Conservation (phyloP, 441 rosid species). For the Macaranga tanarius region DNA sequence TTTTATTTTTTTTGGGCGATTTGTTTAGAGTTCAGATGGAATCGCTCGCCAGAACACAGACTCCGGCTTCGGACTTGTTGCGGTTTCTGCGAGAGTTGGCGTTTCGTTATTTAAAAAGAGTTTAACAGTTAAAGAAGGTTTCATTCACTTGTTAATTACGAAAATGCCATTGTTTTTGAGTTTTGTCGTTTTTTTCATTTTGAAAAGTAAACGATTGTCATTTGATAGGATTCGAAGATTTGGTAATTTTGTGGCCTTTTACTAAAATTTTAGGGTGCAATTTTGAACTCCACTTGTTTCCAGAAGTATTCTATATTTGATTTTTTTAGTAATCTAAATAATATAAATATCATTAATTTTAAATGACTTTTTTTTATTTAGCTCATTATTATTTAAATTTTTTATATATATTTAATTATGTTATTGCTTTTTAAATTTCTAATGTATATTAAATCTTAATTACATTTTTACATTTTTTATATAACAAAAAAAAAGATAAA, state of each 20-base stretch:
- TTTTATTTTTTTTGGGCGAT: background rate
- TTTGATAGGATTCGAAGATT: slow-evolving; percentile 1
- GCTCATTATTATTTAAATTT: no score
- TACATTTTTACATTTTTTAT: no score
- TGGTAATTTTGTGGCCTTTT: background rate
- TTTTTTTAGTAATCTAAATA: no score
- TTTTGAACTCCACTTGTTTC: no score
- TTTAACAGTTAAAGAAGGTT: slow-evolving; percentile 17
- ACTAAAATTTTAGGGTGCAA: no score
- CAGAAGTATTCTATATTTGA: no score
- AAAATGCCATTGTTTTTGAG: slow-evolving; percentile 14
- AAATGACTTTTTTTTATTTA: no score
- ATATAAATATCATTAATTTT: no score
- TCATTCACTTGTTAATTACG: slow-evolving; percentile 22
- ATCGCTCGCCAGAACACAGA: slow-evolving; percentile 5
- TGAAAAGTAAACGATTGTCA: slow-evolving; percentile 32
- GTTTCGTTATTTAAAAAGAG: slow-evolving; percentile 24
- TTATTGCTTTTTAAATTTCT: no score
- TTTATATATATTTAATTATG: no score
- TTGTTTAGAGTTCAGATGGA: slow-evolving; percentile 7
- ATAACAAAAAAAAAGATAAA: no score
- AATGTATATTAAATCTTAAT: no score
- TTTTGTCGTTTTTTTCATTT: background rate
- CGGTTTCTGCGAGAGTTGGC: slow-evolving; percentile 14
- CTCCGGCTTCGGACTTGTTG: background rate